Evolutionary conservation across 495 filamentous ascomycete genomes (phyloP).

Genomic region (Beverwykella pulmonaria): DNA sequence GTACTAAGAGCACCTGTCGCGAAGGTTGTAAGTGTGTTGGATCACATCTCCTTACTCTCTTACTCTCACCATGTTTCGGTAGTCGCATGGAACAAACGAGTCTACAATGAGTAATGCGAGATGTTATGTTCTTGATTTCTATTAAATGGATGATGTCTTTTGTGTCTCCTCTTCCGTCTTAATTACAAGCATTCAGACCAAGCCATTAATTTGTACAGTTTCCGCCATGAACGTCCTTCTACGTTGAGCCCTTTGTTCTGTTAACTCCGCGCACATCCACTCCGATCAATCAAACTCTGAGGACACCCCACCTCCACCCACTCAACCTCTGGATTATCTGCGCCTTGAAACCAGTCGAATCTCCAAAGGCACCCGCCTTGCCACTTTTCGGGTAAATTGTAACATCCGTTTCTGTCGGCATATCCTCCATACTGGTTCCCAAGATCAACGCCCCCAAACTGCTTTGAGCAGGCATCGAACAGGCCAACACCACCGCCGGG

Average conservation of each 20-base stretch:
- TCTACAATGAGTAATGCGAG: no score
- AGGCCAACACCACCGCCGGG: neutral
- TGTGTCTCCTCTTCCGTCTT: no score
- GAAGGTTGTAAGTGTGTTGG: no score
- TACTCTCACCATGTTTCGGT: no score
- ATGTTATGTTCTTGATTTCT: no score
- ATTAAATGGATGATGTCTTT: no score
- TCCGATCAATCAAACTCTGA: neutral
- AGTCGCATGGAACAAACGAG: no score
- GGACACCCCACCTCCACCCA: neutral
- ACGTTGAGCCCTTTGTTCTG: no score
- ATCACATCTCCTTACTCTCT: no score
- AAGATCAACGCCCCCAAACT: neutral
- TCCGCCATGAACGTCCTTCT: no score
- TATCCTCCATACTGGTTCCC: neutral
- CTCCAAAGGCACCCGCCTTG: neutral
- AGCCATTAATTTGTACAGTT: no score
- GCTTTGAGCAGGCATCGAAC: neutral
- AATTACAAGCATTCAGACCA: no score
- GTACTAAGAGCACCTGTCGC: slow-evolving; percentile 36
- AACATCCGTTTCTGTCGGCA: neutral
- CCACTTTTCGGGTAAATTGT: neutral
- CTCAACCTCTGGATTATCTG: neutral
- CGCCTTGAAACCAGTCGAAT: neutral
- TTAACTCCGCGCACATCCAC: neutral